Evolutionary conservation across 108 stramenopile species (phyloP).

Genomic region (Nitzschia sp.): DNA sequence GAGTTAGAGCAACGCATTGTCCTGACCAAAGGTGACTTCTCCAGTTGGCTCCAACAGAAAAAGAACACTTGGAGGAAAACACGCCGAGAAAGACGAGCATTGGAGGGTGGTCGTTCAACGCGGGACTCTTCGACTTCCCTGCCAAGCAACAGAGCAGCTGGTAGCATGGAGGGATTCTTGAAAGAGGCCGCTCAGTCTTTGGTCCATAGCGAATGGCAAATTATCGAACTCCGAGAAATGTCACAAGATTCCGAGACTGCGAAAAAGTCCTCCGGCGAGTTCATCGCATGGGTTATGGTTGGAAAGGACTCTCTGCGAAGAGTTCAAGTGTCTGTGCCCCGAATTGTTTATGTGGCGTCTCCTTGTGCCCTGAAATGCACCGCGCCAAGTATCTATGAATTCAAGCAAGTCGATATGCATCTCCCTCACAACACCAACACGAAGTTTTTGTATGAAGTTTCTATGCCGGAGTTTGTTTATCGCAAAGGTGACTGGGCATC

Average conservation of each 20-base stretch:
- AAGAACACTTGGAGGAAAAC: conserved; percentile 81
- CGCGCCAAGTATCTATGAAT: conserved; percentile 27
- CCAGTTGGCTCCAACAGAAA: conserved; percentile 86
- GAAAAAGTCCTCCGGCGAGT: conserved; percentile 71
- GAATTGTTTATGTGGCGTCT: conserved; percentile 78
- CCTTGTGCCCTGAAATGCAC: conserved; percentile 43
- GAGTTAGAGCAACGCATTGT: conserved; percentile 31
- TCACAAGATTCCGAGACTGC: conserved; percentile 50
- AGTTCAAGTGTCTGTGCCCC: conserved; percentile 77
- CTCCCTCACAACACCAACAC: conserved; percentile 83
- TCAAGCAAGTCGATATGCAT: conserved; percentile 75
- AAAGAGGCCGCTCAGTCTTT: conserved; percentile 69
- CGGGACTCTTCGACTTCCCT: conserved; percentile 6
- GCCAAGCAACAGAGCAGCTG: conserved; percentile 43
- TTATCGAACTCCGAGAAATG: conserved; percentile 90
- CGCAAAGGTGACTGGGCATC: conserved; percentile 61
- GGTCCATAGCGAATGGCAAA: conserved; percentile 80
- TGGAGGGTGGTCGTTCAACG: conserved; percentile 5
- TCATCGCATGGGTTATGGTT: conserved; percentile 91
- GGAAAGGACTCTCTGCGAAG: conserved; percentile 75
- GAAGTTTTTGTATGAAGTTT: conserved; percentile 83
- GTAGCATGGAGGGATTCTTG: conserved; percentile 80
- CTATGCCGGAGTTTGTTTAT: conserved; percentile 79
- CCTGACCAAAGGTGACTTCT: conserved; percentile 60
- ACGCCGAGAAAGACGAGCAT: conserved; percentile 46